phyloP scores from a whole-genome alignment of 164 flowering plant genomes.

The Vitis riparia region DNA sequence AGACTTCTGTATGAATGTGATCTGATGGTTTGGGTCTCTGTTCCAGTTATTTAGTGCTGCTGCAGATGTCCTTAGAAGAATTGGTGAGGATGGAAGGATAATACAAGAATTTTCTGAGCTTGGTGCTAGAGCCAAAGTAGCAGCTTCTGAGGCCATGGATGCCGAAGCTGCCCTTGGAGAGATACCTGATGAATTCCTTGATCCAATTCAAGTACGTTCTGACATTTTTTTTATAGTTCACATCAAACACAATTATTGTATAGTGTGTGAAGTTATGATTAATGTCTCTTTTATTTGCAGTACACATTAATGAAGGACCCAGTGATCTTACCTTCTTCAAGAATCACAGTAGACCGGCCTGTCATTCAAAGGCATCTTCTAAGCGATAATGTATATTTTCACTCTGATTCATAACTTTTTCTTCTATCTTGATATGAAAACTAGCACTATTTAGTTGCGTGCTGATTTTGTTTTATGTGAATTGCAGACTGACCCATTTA shows the following conservation, averaged over 20 bases:
- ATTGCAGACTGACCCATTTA: conserved; percentile 91
- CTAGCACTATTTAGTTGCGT: neutral
- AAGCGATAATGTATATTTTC: conserved; percentile 68
- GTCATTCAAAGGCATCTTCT: conserved; percentile 96
- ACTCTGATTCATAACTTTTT: neutral
- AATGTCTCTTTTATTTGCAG: conserved; percentile 41
- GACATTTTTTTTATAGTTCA: neutral
- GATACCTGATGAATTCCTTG: conserved; percentile 97
- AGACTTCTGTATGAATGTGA: neutral
- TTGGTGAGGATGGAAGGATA: conserved; percentile 77
- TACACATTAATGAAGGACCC: conserved; percentile 98
- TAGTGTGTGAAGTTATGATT: neutral
- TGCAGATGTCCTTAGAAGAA: conserved; percentile 72
- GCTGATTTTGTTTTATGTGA: neutral
- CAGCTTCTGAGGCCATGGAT: conserved; percentile 93
- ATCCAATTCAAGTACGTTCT: conserved; percentile 86
- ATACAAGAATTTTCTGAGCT: conserved; percentile 82
- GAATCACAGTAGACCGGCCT: conserved; percentile 80
- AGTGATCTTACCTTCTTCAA: conserved; percentile 92
- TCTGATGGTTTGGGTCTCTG: conserved; percentile 18
- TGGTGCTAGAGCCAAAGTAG: conserved; percentile 78
- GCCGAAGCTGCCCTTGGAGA: conserved; percentile 93
- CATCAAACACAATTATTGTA: neutral
- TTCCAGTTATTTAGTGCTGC: conserved; percentile 87
- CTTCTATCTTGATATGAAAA: too few relatives aligned